phyloP scores from a whole-genome alignment of 768 basidiomycete species.

The Daedaleopsis sinensis region DNA sequence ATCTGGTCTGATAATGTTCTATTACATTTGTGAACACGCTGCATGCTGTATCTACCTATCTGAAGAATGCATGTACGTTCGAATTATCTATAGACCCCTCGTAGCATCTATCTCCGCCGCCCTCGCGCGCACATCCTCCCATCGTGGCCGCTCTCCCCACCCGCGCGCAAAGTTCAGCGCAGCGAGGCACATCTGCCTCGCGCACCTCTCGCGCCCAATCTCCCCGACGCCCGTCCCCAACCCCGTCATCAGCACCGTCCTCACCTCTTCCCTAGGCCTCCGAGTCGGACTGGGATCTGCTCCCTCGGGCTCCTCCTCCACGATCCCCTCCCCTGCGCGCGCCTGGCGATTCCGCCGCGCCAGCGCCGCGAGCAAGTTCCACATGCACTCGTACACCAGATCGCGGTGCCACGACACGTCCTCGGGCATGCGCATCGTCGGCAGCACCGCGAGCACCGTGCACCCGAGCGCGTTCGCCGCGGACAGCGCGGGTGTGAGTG shows the following conservation, averaged over 20 bases:
- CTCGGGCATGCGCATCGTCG: slow-evolving; percentile 37
- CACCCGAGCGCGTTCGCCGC: slow-evolving; percentile 19
- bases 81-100: too few relatives aligned
- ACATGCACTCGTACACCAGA: slow-evolving; percentile 39
- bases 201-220: slow-evolving; percentile 3
- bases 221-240: slow-evolving; percentile 21
- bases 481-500: slow-evolving; percentile 17
- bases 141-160: too few relatives aligned
- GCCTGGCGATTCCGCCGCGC: slow-evolving; percentile 28
- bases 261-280: neutral
- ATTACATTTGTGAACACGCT: too few relatives aligned
- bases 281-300: too few relatives aligned
- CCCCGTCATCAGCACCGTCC: slow-evolving; percentile 23
- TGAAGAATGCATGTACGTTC: too few relatives aligned
- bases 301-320: too few relatives aligned
- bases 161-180: too few relatives aligned
- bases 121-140: too few relatives aligned
- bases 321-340: neutral
- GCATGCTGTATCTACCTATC: too few relatives aligned
- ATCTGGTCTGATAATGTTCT: too few relatives aligned
- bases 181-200: neutral
- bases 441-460: slow-evolving; percentile 33
- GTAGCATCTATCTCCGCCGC: too few relatives aligned
- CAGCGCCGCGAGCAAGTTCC: slow-evolving; percentile 32
- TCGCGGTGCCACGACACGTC: slow-evolving; percentile 35